Evolutionary conservation across 164 flowering plant genomes (phyloP), one percentile per base, ranked within the genome.

Genomic region (Aristolochia californica): DNA sequence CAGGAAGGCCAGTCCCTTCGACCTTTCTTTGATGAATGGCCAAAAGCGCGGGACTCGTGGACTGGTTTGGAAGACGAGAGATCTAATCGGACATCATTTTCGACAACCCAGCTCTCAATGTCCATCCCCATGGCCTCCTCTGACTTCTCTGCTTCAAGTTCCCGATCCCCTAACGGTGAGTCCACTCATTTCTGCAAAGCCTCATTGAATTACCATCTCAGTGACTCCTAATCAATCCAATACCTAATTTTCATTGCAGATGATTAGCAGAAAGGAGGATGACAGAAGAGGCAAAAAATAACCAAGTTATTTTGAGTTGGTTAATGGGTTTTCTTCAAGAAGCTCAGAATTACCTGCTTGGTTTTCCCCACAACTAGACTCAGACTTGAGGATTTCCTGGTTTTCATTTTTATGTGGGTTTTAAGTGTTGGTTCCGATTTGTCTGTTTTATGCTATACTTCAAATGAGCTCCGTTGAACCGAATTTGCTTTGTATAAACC

Each of bases 11-110:
- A 81, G 51, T 63, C 85, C 14, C 84, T 87, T 54, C 89, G 85
- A 17, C 91, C 87, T 22, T 84, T 87, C 74, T 84, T 84, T 60
- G 87, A 82, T 49, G 96, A 87, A 71, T 85, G 91, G 96, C 96
- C 93, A 13, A 79, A 80, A 71, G 59, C 78, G 26, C 68, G 88
- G 51, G 96, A 80, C 57, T 73, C 91, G 1, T 85, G 96, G 96
- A 72, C 88, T 34, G 78, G 73, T 60, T 80, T 85, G 21, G 96
- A 83, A 40, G 87, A 80, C 21, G 85, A 77, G 24, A 72, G 83
- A 66, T 78, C 86, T 59, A 76, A 75, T 66, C 80, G 80, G 34
- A 76, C 77, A 25, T 70, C 85, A 22, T 85, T 81, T 71, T 85
- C 91, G 14, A 83, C 93, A 3, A 88, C 96, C 44, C 91, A 80